Evolutionary conservation across 208 protist species (phyloP).

Genomic region (Trypanosoma melophagium): DNA sequence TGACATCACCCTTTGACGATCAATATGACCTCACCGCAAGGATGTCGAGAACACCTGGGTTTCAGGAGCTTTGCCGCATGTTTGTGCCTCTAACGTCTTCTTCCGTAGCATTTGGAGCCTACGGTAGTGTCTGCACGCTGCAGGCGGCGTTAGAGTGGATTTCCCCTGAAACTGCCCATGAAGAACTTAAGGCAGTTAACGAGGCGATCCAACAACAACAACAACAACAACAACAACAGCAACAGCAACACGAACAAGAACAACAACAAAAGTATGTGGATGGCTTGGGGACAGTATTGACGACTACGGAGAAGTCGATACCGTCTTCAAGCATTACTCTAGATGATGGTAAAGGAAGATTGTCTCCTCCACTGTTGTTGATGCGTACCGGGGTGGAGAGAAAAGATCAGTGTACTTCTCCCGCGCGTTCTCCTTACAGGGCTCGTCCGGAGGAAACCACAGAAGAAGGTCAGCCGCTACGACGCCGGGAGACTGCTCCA

Average conservation of each 20-base stretch:
- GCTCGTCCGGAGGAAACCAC: neutral
- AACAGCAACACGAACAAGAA: conserved; percentile 26
- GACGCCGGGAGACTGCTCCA: neutral
- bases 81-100: conserved; percentile 53
- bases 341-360: neutral
- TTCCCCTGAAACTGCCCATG: conserved; percentile 46
- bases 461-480: neutral
- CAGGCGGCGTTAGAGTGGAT: conserved; percentile 73
- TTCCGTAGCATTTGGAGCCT: conserved; percentile 5
- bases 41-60: conserved; percentile 79
- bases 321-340: neutral
- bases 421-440: neutral
- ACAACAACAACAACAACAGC: conserved; percentile 30
- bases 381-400: neutral
- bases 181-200: conserved; percentile 57
- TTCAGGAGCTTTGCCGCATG: conserved; percentile 78
- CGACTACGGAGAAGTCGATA: neutral
- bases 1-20: conserved; percentile 84
- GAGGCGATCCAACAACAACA: conserved; percentile 34
- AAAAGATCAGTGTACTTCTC: conserved; percentile 10
- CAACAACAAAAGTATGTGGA: conserved; percentile 19
- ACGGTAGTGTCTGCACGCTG: conserved; percentile 44
- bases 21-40: conserved; percentile 82
- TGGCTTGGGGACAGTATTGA: neutral
- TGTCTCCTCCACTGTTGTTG: neutral